These are phyloP conservation scores for Myxozyma udenii DNA, from an alignment of 805 yeast genomes.

Conservation along the genomic window DNA sequence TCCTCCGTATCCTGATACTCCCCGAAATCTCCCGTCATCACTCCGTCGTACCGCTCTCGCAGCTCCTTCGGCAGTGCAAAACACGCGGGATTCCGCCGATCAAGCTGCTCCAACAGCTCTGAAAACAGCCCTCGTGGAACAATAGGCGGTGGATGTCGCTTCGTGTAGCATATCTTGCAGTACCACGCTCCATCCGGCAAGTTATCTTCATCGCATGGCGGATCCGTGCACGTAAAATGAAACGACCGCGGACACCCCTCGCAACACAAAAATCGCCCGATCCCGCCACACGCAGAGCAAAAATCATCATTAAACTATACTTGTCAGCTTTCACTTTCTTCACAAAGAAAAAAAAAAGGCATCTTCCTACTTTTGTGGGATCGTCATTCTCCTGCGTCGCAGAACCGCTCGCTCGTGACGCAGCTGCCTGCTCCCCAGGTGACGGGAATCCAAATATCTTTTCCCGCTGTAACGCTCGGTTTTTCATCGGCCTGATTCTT, in stretches of 20 bases:
- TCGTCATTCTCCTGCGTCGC: constrained; percentile 36
- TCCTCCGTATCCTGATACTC: constrained; percentile 56
- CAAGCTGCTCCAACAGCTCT: constrained; percentile 57
- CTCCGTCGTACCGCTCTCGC: constrained; percentile 70
- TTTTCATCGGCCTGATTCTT: constrained; percentile 25
- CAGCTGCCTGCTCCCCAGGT: constrained; percentile 37
- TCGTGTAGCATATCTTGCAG: constrained; percentile 69
- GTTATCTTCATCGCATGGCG: constrained; percentile 71
- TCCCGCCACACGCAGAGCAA: constrained; percentile 85
- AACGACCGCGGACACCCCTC: constrained; percentile 90
- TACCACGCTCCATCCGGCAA: constrained; percentile 89
- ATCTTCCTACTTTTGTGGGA: constrained; percentile 37
- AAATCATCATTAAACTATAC: constrained; percentile 68
- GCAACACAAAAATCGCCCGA: constrained; percentile 89
- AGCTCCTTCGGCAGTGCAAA: constrained; percentile 65
- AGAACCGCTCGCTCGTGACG: constrained; percentile 32
- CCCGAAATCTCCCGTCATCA: constrained; percentile 62
- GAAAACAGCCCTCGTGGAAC: constrained; percentile 46
- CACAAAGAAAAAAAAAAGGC: too few relatives aligned
- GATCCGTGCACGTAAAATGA: constrained; percentile 87
- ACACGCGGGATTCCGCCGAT: constrained; percentile 61
- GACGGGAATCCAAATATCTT: constrained; percentile 47
- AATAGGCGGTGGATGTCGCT: constrained; percentile 41
- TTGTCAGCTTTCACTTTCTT: constrained; percentile 5
- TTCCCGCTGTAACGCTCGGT: constrained; percentile 35